Percentiles rank a stretch among this genome's conserved stretches.
These are phyloP conservation scores for Eucalyptus microcorys DNA, from an alignment of 345 rosid genomes.

Conservation along the genomic window DNA sequence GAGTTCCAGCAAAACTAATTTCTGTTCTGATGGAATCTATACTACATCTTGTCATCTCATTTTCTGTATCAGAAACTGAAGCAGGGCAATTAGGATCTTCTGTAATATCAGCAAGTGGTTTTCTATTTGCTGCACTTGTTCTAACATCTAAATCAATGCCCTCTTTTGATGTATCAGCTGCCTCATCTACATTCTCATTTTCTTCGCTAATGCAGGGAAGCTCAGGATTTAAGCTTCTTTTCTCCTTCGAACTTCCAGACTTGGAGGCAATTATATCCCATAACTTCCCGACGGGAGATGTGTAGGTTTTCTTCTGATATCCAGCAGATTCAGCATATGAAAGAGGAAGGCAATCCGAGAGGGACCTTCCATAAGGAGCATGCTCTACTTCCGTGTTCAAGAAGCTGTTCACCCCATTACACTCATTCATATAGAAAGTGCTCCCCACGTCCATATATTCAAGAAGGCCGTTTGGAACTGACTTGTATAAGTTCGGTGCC, in stretches of 20 bases:
- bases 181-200: slow-evolving; percentile 48
- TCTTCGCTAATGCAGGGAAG: slow-evolving; percentile 87
- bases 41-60: slow-evolving; percentile 40
- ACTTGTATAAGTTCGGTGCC: slow-evolving; percentile 27
- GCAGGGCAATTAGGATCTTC: slow-evolving; percentile 24
- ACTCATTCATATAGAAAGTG: background rate
- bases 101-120: slow-evolving; percentile 45
- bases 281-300: slow-evolving; percentile 58
- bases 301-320: slow-evolving; percentile 30
- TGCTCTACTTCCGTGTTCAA: slow-evolving; percentile 11
- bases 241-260: slow-evolving; percentile 62
- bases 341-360: slow-evolving; percentile 32
- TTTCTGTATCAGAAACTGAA: slow-evolving; percentile 32
- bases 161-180: slow-evolving; percentile 22
- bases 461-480: slow-evolving; percentile 58
- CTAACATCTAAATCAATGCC: slow-evolving; percentile 7
- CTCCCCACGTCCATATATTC: slow-evolving; percentile 26
- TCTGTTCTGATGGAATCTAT: slow-evolving; percentile 52
- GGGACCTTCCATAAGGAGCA: slow-evolving; percentile 18
- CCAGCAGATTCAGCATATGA: slow-evolving; percentile 19
- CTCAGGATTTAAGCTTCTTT: slow-evolving; percentile 57
- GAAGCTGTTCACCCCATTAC: slow-evolving; percentile 4
- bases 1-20: slow-evolving; percentile 30
- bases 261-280: slow-evolving; percentile 56
- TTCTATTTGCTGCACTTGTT: slow-evolving; percentile 27